Conservation (phyloP, 495 filamentous ascomycete species). For the Talaromyces proteolyticus region DNA sequence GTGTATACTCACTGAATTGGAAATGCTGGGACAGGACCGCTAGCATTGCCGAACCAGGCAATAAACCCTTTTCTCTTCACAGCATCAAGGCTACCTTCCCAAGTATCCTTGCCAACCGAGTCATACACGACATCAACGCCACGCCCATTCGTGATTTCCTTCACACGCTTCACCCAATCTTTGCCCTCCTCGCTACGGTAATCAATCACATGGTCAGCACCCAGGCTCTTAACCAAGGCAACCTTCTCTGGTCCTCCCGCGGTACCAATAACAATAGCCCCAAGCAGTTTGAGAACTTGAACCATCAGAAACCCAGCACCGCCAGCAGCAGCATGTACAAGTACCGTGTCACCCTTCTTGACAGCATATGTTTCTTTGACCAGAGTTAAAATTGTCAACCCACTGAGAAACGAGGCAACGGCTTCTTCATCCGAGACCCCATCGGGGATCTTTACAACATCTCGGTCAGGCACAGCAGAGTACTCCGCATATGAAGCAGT, state of each 20-base stretch:
- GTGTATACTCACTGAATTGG: conserved; percentile 48
- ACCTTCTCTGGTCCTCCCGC: conserved; percentile 71
- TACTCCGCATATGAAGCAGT: conserved; percentile 72
- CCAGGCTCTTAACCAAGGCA: conserved; percentile 57
- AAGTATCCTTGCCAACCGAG: conserved; percentile 81
- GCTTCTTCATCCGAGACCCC: conserved; percentile 54
- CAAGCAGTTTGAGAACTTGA: conserved; percentile 67
- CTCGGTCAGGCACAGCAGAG: conserved; percentile 51
- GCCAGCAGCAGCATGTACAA: conserved; percentile 88
- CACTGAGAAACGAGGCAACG: conserved; percentile 71
- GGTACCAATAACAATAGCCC: conserved; percentile 79
- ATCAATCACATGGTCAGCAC: conserved; percentile 69
- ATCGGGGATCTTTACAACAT: conserved; percentile 59
- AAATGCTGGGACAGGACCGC: conserved; percentile 74
- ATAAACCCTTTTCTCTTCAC: conserved; percentile 79
- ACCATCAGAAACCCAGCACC: conserved; percentile 76
- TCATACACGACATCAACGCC: conserved; percentile 85
- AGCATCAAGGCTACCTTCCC: conserved; percentile 74
- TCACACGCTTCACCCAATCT: conserved; percentile 58
- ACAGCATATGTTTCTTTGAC: conserved; percentile 73
- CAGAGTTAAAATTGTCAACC: conserved; percentile 78
- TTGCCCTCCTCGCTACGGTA: conserved; percentile 60
- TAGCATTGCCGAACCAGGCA: conserved; percentile 84
- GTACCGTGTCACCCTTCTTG: conserved; percentile 72
- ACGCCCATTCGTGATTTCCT: conserved; percentile 61